Base-by-base conservation (phyloP, 2,329 filamentous ascomycete genomes). In the Reticulascus tulasneorum region DNA sequence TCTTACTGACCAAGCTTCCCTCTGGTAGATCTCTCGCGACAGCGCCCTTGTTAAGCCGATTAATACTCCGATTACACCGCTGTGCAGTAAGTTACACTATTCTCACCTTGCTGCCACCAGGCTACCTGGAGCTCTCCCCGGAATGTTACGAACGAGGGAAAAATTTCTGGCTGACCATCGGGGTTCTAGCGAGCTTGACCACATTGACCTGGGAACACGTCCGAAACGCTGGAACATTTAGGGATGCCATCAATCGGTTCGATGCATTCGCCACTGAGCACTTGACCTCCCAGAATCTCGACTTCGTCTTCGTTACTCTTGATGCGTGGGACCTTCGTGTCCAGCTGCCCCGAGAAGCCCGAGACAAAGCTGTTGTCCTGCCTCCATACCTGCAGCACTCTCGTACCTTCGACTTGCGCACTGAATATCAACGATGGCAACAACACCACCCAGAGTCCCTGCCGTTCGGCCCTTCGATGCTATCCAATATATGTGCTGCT, bases 161-260 rank as follows among this genome's bases (percentile, higher is more conserved):
- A 46, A 46, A 43, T 41, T 37, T 33, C 28, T 6, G 17, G 33
- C 45, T 47, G 33, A 44, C 36, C 29, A 29, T 45, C 50, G 31
- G 46, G 42, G 46, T 46, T 56, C 49, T 60, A 96, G 90, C 93
- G 59, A 96, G 90, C 70, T 74, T 98, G 62, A 98, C 93, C 29
- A 98, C 93, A 49, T 73, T 98, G 54, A 97, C 93, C 36, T 98
- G 93, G 93, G 93, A 98, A 65, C 91, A 98, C 70, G 93, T 98
- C 60, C 86, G 91, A 61, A 94, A 91, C 64, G 91, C 93, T 60
- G 93, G 93, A 50, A 91, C 89, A 50, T 98, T 97, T 79, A 84
- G 91, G 54, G 93, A 97, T 67, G 93, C 93, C 50, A 85, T 98
- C 69, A 87, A 86, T 66, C 86, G 88, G 52, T 96, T 98, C 67